Conservation (phyloP, 1,139 yeast genomes). For the Pichia sp. region DNA sequence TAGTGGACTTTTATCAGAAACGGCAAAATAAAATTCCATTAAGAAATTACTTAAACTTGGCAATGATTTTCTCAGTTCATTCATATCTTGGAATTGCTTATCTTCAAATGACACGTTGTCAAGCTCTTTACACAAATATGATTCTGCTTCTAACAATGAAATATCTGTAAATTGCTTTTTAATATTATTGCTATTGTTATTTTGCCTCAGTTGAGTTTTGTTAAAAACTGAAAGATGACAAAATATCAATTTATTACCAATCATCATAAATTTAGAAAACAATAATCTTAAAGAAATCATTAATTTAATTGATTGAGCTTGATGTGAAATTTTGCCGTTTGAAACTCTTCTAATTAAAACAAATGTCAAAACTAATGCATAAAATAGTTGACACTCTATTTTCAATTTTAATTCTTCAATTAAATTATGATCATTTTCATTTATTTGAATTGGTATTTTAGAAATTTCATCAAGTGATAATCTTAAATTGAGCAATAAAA, state of each 20-base stretch:
- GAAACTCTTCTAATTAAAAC: constrained; percentile 10
- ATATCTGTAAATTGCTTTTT: constrained; percentile 1
- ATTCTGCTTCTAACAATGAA: constrained; percentile 5
- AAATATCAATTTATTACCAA: constrained; percentile 10
- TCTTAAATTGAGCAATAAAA: constrained; percentile 6
- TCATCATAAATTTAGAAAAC: constrained; percentile 8
- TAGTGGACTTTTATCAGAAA: constrained; percentile 6
- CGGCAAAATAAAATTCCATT: constrained; percentile 14
- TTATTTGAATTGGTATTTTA: constrained; percentile 3
- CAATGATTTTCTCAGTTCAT: constrained; percentile 1
- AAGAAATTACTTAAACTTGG: constrained; percentile 15
- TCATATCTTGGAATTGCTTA: neutral
- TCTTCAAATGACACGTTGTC: constrained; percentile 3
- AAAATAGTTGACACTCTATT: constrained; percentile 7
- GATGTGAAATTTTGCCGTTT: constrained; percentile 4
- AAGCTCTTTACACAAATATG: constrained; percentile 1
- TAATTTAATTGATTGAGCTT: neutral
- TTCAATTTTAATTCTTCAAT: constrained; percentile 8
- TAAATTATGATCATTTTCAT: constrained; percentile 1
- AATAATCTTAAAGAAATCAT: constrained; percentile 5
- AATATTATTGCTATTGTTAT: no score
- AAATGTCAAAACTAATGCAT: constrained; percentile 6
- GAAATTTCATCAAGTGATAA: constrained; percentile 8
- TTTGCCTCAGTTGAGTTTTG: neutral
- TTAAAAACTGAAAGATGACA: constrained; percentile 7